Base-by-base conservation (phyloP, 2,329 filamentous ascomycete genomes). In the Botrytis sinoallii region DNA sequence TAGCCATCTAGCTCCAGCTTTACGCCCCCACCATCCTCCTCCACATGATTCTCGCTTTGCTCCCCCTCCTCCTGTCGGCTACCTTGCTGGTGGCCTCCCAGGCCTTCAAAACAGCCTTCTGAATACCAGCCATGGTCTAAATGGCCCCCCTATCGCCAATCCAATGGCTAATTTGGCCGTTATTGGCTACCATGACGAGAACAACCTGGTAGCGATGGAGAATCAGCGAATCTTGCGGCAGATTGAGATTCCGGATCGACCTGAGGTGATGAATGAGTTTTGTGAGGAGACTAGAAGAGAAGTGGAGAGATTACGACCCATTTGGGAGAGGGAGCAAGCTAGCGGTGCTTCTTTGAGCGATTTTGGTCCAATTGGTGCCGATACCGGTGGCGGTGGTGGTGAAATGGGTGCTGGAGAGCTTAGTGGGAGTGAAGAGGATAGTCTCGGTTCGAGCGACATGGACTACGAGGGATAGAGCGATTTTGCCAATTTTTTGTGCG, bases 311-410 rank as follows among this genome's bases (percentile, higher is more conserved):
- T 18, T 63, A 6, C 14, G 7, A n/a, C 22, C 60, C 1, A 0
- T 40, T 42, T 40, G 35, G 60, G 35, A 40, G 25, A 18, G 8
- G 6, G 35, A 40, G 35, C 4, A 1, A 18, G 38, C 14, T 16
- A 5, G 12, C n/a, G 25, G 38, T 25, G 22, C 25, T n/a, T 16
- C 60, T 16, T 63, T 63, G 14, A 42, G 14, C 5, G 1, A 5
- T 25, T n/a, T n/a, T 16, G 22, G 35, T 61, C 1, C 3, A n/a
- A 40, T n/a, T n/a, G 2, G 32, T 1, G 14, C 3, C 0, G 7
- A 35, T 14, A 12, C 5, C 10, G 10, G 20, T n/a, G 22, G 22
- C n/a, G 0, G 0, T 48, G n/a, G 22, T 4, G 16, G 14, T 7
- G 61, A 5, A 55, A n/a, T 3, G 0, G 12, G 48, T 12, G 40